Percentiles rank a stretch among this genome's conserved stretches.
phyloP scores from a whole-genome alignment of 169 alveolate species.

The Plasmodium falciparum region DNA sequence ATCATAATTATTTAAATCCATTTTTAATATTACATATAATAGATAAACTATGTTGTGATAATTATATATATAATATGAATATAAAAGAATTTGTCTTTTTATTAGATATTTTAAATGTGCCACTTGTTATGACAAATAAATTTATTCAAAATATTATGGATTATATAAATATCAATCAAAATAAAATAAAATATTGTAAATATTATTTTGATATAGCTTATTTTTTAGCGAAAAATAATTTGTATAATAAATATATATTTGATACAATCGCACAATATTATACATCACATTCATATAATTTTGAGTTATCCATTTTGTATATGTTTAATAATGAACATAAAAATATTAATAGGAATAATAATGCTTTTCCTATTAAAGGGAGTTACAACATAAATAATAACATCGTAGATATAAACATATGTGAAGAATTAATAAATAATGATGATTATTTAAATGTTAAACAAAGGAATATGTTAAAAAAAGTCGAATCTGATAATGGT shows the following conservation, averaged over 20 bases:
- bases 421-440: too few species aligned
- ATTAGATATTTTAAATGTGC: slow-evolving; percentile 47
- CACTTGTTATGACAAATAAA: slow-evolving; percentile 37
- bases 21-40: slow-evolving; percentile 47
- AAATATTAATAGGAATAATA: background rate
- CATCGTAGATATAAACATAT: too few species aligned
- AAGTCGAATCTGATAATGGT: too few species aligned
- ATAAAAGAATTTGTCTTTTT: slow-evolving; percentile 47
- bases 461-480: too few species aligned
- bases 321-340: background rate
- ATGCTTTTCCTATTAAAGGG: too few species aligned
- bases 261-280: slow-evolving; percentile 36
- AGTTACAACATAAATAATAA: too few species aligned
- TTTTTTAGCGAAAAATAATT: slow-evolving; percentile 67
- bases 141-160: slow-evolving; percentile 6
- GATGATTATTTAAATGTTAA: too few species aligned
- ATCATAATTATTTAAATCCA: slow-evolving; percentile 45
- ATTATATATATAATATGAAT: background rate
- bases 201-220: slow-evolving; percentile 41
- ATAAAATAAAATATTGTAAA: slow-evolving; percentile 8
- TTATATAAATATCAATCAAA: slow-evolving; percentile 18
- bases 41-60: slow-evolving; percentile 9
- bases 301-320: background rate
- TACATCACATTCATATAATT: background rate
- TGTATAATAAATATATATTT: slow-evolving; percentile 20